A percentile compares a stretch with the other conserved stretches of the same genome.
Conservation (phyloP, 2,329 filamentous ascomycete species). For the Diaporthe vaccinii region DNA sequence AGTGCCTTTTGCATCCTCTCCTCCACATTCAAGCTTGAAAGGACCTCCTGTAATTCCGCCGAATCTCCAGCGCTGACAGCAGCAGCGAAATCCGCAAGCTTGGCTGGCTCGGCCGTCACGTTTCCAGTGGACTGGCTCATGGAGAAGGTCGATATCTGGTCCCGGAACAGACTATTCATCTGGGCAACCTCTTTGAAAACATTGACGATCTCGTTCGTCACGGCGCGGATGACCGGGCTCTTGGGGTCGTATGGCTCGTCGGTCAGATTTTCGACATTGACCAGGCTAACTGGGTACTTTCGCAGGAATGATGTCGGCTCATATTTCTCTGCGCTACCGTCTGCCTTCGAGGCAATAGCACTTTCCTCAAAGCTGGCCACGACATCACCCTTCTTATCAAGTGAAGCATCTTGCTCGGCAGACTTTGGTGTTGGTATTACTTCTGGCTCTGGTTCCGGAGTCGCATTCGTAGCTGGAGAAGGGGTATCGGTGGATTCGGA, state of each 20-base stretch:
- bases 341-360: slow-evolving; percentile 71
- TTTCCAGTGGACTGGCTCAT: slow-evolving; percentile 96
- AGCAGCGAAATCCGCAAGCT: slow-evolving; percentile 96
- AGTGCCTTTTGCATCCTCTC: slow-evolving; percentile 92
- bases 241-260: slow-evolving; percentile 94
- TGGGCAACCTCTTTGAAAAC: slow-evolving; percentile 98
- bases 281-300: slow-evolving; percentile 92
- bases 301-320: slow-evolving; percentile 92
- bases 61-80: slow-evolving; percentile 96
- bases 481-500: slow-evolving; percentile 57
- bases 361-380: slow-evolving; percentile 97
- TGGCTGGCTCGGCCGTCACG: slow-evolving; percentile 93
- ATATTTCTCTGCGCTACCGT: slow-evolving; percentile 69
- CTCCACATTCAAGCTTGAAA: slow-evolving; percentile 91
- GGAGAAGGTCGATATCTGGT: slow-evolving; percentile 97
- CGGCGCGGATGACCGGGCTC: slow-evolving; percentile 87
- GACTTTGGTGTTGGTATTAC: slow-evolving; percentile 67
- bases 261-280: slow-evolving; percentile 92
- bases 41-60: slow-evolving; percentile 90
- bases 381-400: slow-evolving; percentile 89
- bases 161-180: slow-evolving; percentile 94
- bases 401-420: slow-evolving; percentile 63
- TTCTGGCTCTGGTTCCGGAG: slow-evolving; percentile 58
- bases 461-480: slow-evolving; percentile 47
- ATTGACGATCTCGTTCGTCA: slow-evolving; percentile 98